Base-by-base conservation (phyloP, 2,329 filamentous ascomycete species). In the Tolypocladium ophioglossoides region DNA sequence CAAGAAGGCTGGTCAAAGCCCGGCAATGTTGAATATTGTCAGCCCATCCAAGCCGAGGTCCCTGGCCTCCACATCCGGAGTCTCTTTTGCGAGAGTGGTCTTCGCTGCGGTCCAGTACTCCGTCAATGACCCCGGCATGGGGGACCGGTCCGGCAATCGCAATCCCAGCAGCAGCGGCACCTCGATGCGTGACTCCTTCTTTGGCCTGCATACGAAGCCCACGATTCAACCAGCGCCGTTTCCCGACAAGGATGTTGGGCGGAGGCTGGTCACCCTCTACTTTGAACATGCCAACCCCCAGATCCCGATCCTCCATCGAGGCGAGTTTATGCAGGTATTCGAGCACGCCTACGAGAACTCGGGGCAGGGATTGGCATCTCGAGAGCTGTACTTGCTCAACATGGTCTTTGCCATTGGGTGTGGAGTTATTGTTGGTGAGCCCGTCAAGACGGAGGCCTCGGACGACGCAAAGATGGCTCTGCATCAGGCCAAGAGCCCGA, bases 231-330 rank as follows among this genome's bases (percentile, higher is more conserved):
- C 88, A 47, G 91, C 91, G 0, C 78, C 84, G 0, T 96, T 97
- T 62, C 94, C 94, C 0, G 83, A 88, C 58, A 83, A 81, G 58
- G 82, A 87, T 35, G 75, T 96, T 3, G 92, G 85, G 1, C 71
- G 80, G 53, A 81, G 83, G 56, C 78, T 97, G 20, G 85, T 89
- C 39, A 82, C 84, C 53, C 79, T 96, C 39, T 97, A 96, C 69
- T 97, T 97, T 68, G 90, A 96, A 71, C 89, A 96, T 67, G 90
- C 92, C 1, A 97, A 97, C 67, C 91, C 92, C 5, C 92, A 97
- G 69, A 95, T 96, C 59, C 92, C 92, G 0, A 90, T 96, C 46
- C 75, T 97, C 51, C 92, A 97, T 66, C 84, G 89, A 39, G 85
- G 81, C 35, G 90, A 96, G 62, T 97, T 96, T 64, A 90, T 91